phyloP scores from a whole-genome alignment of 495 filamentous ascomycete species.

The Penicillium psychrofluorescens region DNA sequence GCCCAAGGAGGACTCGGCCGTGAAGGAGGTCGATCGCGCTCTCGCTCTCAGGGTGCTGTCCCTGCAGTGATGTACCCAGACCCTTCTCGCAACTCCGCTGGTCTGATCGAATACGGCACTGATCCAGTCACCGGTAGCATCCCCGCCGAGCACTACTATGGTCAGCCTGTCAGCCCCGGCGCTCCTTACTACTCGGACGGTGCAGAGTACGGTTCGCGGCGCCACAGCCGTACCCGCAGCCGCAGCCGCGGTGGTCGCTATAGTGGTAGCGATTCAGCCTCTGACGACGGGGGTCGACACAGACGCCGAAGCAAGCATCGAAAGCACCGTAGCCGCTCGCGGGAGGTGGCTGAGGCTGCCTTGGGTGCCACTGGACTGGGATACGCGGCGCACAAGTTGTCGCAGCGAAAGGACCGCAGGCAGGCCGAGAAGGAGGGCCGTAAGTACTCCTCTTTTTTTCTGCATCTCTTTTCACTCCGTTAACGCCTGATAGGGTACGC shows the following conservation, averaged over 20 bases:
- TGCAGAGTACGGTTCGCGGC: constrained; percentile 26
- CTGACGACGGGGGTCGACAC: constrained; percentile 29
- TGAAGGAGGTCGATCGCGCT: constrained; percentile 46
- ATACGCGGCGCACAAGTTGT: constrained; percentile 62
- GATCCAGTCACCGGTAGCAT: constrained; percentile 52
- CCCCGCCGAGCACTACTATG: constrained; percentile 43
- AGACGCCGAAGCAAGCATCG: constrained; percentile 27
- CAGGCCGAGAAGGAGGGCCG: constrained; percentile 36
- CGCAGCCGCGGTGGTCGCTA: constrained; percentile 31
- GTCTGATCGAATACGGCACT: constrained; percentile 76
- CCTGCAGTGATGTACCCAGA: constrained; percentile 47
- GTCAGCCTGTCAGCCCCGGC: constrained; percentile 32
- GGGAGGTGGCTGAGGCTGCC: constrained; percentile 60
- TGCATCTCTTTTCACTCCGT: neutral
- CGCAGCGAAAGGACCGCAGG: constrained; percentile 56
- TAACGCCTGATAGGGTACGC: constrained; percentile 26
- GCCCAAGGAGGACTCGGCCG: constrained; percentile 37
- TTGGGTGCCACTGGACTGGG: constrained; percentile 67
- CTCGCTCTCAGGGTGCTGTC: constrained; percentile 49
- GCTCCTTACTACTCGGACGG: constrained; percentile 36
- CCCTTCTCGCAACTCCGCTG: constrained; percentile 50
- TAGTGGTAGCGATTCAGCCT: constrained; percentile 39
- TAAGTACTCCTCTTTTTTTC: constrained; percentile 3
- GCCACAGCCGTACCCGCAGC: constrained; percentile 25
- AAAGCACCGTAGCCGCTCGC: constrained; percentile 56